Conservation (phyloP, 805 yeast species). For the Cyberlindnera xylosilytica region DNA sequence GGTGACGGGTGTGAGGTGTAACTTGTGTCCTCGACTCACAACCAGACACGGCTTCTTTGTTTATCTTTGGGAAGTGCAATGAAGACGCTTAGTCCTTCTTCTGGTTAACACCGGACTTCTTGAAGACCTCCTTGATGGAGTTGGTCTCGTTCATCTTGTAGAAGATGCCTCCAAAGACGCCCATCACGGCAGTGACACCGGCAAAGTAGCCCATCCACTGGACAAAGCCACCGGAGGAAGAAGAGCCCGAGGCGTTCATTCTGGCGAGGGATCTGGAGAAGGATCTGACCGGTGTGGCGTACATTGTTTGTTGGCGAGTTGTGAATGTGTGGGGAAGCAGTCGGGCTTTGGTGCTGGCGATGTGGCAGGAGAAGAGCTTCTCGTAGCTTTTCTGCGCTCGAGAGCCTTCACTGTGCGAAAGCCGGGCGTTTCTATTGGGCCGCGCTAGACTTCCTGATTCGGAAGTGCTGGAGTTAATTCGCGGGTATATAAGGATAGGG, state of each 20-base stretch:
- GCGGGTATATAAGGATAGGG: neutral
- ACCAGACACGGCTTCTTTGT: too few relatives aligned
- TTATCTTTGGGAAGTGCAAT: too few relatives aligned
- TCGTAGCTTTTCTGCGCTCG: neutral
- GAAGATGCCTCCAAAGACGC: conserved; percentile 24
- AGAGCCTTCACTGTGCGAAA: neutral
- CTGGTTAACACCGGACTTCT: conserved; percentile 21
- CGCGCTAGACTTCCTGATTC: conserved; percentile 16
- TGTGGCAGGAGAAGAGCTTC: neutral
- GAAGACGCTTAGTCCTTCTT: conserved; percentile 3
- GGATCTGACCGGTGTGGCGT: conserved; percentile 26
- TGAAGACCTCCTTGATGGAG: conserved; percentile 21
- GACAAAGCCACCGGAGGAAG: conserved; percentile 18
- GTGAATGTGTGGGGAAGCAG: neutral
- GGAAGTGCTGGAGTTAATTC: conserved; percentile 1
- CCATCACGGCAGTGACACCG: conserved; percentile 24
- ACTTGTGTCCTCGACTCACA: too few relatives aligned
- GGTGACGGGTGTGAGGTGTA: too few relatives aligned
- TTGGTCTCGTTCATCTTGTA: conserved; percentile 25
- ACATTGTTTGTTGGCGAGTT: conserved; percentile 18
- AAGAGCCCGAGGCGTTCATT: conserved; percentile 19
- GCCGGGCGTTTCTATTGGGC: conserved; percentile 14
- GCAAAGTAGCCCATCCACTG: conserved; percentile 26
- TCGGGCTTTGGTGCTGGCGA: neutral
- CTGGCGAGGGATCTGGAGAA: conserved; percentile 27